Evolutionary conservation across 768 basidiomycete species (phyloP).

Genomic region (Kondoa malvinella): DNA sequence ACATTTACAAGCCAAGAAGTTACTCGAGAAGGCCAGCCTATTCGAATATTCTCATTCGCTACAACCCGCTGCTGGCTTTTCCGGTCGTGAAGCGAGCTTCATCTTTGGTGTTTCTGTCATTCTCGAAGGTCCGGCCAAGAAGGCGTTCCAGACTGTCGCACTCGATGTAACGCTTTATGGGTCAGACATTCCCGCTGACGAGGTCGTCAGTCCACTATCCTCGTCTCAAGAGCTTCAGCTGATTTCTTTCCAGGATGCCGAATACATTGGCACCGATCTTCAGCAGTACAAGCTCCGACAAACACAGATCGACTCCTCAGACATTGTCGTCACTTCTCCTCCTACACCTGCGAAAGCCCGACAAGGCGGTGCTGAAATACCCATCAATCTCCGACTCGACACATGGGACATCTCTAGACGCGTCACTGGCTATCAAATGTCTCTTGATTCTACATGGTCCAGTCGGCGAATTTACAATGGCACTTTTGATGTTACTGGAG

Average conservation of each 20-base stretch:
- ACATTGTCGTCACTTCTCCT: no score
- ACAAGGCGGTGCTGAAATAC: not conserved
- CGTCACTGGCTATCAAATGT: constrained; percentile 2
- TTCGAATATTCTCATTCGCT: not conserved
- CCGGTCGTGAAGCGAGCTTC: not conserved
- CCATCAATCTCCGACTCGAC: constrained; percentile 7
- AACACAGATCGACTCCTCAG: not conserved
- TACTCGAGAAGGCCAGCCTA: not conserved
- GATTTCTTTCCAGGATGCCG: not conserved
- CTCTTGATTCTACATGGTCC: not conserved
- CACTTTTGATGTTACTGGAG: not conserved
- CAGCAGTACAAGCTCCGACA: not conserved
- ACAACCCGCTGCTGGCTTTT: not conserved
- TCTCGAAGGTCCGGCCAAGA: not conserved
- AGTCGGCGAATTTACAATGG: not conserved
- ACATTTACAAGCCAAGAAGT: not conserved
- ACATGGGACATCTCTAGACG: not conserved
- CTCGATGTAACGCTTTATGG: not conserved
- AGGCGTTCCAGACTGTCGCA: not conserved
- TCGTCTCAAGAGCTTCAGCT: not conserved
- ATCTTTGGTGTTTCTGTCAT: not conserved
- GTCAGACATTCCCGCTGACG: not conserved
- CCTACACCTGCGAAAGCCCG: no score
- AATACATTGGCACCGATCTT: not conserved
- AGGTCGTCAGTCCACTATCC: not conserved